Base-by-base conservation (phyloP, 805 yeast genomes). In the Metschnikowia shivogae region DNA sequence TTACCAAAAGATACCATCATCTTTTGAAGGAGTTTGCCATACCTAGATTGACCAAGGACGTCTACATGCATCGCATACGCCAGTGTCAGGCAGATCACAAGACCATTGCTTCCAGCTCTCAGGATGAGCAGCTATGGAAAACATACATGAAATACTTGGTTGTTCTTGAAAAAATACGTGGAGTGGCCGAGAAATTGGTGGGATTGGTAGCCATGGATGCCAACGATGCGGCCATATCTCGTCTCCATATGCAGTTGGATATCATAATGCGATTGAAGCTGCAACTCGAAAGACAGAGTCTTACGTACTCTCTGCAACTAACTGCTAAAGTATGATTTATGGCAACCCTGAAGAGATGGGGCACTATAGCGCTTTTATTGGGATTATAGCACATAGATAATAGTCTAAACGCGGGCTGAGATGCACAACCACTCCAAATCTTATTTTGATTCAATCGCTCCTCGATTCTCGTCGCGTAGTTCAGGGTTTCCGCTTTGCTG, bases 1-100 rank as follows among this genome's bases (percentile, higher is more conserved):
- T 66, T 0, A 47, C 64, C 11, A 45, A 53, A 17, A 58, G 58
- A 19, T 70, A 68, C 52, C 72, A 68, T 42, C 41, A 36, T 19
- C 57, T 65, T n/a, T 53, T 68, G 3, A 45, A 57, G 2, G 54
- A 50, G 11, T 54, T 54, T 17, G 47, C 69, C 8, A 36, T 67
- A 8, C 74, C 73, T 1, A 43, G 48, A 26, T 52, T 69, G 19
- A 48, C 69, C 12, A 37, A 42, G 14, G 66, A 63, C 27, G 42
- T 51, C 20, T 43, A 43, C 14, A 20, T 13, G 13, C 45, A 42
- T 14, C 48, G 47, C 30, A 34, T 44, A 3, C 36, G 31, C 22
- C 36, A 17, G 44, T 22, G 35, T 7, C 34, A 39, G 28, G 14
- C 19, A 5, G 35, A 39, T 19, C 30, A 13, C 32, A 29, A 11